Evolutionary conservation across 768 basidiomycete genomes (phyloP).

Genomic region (Suillus brevipes): DNA sequence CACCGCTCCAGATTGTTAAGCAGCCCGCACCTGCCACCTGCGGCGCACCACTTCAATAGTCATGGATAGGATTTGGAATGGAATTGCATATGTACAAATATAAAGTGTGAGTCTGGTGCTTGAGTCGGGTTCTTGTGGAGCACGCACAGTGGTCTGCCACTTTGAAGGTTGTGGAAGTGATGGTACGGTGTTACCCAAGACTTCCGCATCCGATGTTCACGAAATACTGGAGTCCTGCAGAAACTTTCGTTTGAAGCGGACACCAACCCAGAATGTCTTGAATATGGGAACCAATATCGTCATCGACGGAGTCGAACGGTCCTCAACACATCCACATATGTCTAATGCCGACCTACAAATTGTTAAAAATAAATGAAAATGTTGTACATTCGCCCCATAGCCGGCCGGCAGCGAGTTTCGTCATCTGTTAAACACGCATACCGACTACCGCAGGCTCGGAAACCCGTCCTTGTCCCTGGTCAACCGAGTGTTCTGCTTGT

Average conservation of each 20-base stretch:
- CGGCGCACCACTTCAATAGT: too few relatives aligned
- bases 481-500: neutral
- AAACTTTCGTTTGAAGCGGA: neutral
- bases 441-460: neutral
- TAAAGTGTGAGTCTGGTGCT: neutral
- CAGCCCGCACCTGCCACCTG: too few relatives aligned
- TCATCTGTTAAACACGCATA: neutral
- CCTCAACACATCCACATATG: neutral
- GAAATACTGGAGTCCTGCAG: neutral
- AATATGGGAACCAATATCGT: neutral
- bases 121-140: neutral
- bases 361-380: neutral
- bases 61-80: too few relatives aligned
- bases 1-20: too few relatives aligned
- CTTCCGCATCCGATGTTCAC: neutral
- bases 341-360: neutral
- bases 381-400: neutral
- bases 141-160: neutral
- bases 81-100: too few relatives aligned
- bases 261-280: neutral
- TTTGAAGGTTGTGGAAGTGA: neutral
- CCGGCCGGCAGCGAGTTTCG: neutral
- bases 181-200: neutral
- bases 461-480: neutral
- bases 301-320: neutral